Percentiles rank a stretch among this genome's conserved stretches.
Conservation (phyloP, 163 green algal species). For the Trebouxiophyceae sp. region DNA sequence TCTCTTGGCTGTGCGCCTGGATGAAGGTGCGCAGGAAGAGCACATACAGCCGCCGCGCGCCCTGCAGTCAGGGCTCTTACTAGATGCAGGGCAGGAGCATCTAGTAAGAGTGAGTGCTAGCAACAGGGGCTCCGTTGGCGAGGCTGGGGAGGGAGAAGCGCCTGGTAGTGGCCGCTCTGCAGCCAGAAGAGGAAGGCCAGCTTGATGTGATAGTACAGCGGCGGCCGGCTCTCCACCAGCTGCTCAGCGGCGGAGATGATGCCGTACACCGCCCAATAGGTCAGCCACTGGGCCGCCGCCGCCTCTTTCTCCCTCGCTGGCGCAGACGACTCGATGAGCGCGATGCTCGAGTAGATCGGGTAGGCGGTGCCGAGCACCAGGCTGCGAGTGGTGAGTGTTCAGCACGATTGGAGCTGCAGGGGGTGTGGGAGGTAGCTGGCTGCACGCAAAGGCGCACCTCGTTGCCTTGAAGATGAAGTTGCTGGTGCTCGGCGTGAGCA, state of each 20-base stretch:
- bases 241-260: background rate
- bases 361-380: background rate
- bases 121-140: too few species aligned
- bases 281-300: background rate
- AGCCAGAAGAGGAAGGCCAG: background rate
- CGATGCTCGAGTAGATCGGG: background rate
- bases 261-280: background rate
- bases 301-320: background rate
- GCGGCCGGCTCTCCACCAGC: background rate
- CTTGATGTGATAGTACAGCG: background rate
- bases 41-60: background rate
- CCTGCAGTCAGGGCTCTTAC: background rate
- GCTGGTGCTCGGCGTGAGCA: background rate
- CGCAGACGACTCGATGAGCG: background rate
- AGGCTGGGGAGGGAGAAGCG: background rate
- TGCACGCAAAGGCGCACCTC: background rate
- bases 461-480: background rate
- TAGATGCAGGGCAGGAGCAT: background rate
- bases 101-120: too few species aligned
- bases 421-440: too few species aligned
- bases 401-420: too few species aligned
- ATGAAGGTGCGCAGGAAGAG: background rate
- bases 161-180: background rate
- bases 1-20: background rate
- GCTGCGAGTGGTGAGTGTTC: too few species aligned